Evolutionary conservation across 2,329 filamentous ascomycete species (phyloP).

Genomic region (Fusarium udum): DNA sequence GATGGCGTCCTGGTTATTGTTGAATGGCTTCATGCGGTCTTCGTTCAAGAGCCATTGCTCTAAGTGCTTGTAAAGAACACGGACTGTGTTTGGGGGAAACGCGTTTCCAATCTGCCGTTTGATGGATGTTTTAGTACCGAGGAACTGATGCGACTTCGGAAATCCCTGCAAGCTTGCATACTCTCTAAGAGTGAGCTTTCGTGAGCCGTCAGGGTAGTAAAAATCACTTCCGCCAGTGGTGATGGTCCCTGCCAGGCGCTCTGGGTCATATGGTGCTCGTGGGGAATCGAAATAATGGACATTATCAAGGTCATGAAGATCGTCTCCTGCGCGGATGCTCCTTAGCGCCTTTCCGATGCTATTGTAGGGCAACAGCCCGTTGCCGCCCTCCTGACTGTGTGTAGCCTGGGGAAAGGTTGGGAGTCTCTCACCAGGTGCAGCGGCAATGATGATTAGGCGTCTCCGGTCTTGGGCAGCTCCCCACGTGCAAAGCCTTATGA

Average conservation of each 20-base stretch:
- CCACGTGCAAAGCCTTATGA: constrained; percentile 63
- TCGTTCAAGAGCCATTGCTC: constrained; percentile 55
- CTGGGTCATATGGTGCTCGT: constrained; percentile 54
- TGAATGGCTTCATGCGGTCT: constrained; percentile 50
- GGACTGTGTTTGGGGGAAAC: constrained; percentile 71
- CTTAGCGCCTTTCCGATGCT: constrained; percentile 57
- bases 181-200: constrained; percentile 74
- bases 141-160: constrained; percentile 68
- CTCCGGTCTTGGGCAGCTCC: constrained; percentile 60
- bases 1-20: constrained; percentile 33
- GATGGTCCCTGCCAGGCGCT: constrained; percentile 65
- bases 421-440: constrained; percentile 74
- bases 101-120: constrained; percentile 81
- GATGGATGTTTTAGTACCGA: constrained; percentile 51
- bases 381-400: constrained; percentile 56
- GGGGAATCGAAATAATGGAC: constrained; percentile 44
- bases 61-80: constrained; percentile 60
- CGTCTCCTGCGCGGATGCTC: constrained; percentile 45
- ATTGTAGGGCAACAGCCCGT: constrained; percentile 51
- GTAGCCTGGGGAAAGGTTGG: constrained; percentile 72
- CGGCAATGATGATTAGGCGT: constrained; percentile 66
- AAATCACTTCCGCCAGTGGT: constrained; percentile 71
- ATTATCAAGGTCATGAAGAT: constrained; percentile 52
- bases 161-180: constrained; percentile 77
- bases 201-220: constrained; percentile 70